A percentile compares a stretch with the other conserved stretches of the same genome.
Conservation (phyloP, 371 early-diverging fungal genomes). For the Mortierella sp. region DNA sequence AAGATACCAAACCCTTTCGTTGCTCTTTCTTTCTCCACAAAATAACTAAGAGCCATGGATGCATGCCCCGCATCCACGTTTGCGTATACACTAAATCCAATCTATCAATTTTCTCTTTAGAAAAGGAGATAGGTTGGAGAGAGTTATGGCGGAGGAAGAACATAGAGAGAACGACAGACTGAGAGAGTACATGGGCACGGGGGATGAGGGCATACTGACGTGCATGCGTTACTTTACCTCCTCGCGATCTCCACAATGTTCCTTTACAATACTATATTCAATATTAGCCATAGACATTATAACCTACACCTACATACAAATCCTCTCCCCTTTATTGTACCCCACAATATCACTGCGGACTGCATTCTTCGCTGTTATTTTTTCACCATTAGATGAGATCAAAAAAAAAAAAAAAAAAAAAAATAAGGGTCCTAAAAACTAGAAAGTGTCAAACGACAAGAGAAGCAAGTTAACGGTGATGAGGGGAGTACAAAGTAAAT, state of each 20-base stretch:
- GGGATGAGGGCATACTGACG: neutral
- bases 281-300: neutral
- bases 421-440: too few relatives aligned
- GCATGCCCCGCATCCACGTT: neutral
- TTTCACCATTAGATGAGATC: constrained; percentile 4
- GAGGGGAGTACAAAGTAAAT: too few relatives aligned
- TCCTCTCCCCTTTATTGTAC: neutral
- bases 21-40: neutral
- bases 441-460: too few relatives aligned
- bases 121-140: too few relatives aligned
- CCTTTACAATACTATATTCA: too few relatives aligned
- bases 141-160: too few relatives aligned
- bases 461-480: too few relatives aligned
- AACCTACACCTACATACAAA: neutral
- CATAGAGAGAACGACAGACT: neutral
- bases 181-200: too few relatives aligned
- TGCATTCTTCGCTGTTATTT: neutral
- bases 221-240: neutral
- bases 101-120: too few relatives aligned
- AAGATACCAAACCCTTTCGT: neutral
- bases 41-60: neutral
- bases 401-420: neutral
- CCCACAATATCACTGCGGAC: neutral
- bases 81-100: too few relatives aligned
- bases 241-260: neutral